Evolutionary conservation across 257 asterid species (phyloP).

Genomic region (Salvia splendens): DNA sequence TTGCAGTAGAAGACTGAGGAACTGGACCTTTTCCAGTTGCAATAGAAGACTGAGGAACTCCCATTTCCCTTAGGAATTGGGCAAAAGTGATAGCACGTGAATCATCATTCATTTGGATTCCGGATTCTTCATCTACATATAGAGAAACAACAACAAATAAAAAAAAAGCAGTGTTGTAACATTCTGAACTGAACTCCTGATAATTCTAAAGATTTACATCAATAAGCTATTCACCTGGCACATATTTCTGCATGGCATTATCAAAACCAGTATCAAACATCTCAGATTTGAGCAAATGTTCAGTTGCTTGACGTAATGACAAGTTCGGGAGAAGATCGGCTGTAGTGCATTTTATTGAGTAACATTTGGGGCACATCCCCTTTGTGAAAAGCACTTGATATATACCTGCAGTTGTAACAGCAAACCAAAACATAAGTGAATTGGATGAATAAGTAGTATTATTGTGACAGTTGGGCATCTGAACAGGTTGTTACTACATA

Average conservation of each 20-base stretch:
- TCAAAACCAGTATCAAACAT: slow-evolving; percentile 51
- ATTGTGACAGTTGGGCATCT: slow-evolving; percentile 13
- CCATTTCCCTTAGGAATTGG: slow-evolving; percentile 45
- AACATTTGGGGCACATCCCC: slow-evolving; percentile 82
- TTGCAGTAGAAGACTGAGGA: slow-evolving; percentile 70
- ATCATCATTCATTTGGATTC: slow-evolving; percentile 63
- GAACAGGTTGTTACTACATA: slow-evolving; percentile 23
- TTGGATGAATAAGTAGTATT: neutral
- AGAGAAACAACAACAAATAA: slow-evolving; percentile 4
- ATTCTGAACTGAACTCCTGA: neutral
- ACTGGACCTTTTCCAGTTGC: slow-evolving; percentile 62
- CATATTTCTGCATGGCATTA: slow-evolving; percentile 57
- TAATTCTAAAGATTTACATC: slow-evolving; percentile 20
- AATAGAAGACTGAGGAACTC: slow-evolving; percentile 68
- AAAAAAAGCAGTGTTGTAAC: slow-evolving; percentile 7
- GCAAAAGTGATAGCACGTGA: slow-evolving; percentile 50
- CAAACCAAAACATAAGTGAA: slow-evolving; percentile 4
- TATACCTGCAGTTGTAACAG: slow-evolving; percentile 59
- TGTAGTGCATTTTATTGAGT: slow-evolving; percentile 62
- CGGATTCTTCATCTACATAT: slow-evolving; percentile 89
- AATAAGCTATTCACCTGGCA: slow-evolving; percentile 55
- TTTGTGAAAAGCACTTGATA: slow-evolving; percentile 57
- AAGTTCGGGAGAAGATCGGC: slow-evolving; percentile 79
- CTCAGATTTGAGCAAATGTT: slow-evolving; percentile 69
- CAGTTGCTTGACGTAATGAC: slow-evolving; percentile 71